Conservation (phyloP, 2,329 filamentous ascomycete species). For the Westerdykella aurantiaca region DNA sequence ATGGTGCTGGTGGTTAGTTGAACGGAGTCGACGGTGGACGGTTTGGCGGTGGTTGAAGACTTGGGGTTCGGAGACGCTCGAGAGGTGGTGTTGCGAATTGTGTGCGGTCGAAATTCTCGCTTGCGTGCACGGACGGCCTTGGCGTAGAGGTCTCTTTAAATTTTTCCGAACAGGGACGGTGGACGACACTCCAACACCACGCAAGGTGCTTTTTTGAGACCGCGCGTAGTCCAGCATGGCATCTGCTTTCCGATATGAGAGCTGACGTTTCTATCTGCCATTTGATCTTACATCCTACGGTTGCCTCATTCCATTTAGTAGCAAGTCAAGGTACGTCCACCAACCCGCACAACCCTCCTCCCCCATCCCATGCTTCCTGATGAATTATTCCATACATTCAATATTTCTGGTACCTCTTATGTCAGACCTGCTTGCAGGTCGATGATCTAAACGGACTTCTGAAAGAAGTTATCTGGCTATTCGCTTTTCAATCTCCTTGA, state of each 20-base stretch:
- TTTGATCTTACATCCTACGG: too few relatives aligned
- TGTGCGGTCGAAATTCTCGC: conserved; percentile 16
- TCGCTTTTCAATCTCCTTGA: too few relatives aligned
- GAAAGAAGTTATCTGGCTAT: conserved; percentile 9
- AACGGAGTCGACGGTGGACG: conserved; percentile 6
- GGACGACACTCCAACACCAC: background rate
- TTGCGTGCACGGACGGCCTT: conserved; percentile 13
- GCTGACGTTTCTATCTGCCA: too few relatives aligned
- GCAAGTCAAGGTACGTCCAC: conserved; percentile 31
- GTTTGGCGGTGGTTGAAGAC: conserved; percentile 17
- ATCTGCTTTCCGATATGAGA: conserved; percentile 1
- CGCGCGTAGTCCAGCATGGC: background rate
- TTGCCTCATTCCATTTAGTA: too few relatives aligned
- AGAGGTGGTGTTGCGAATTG: conserved; percentile 4
- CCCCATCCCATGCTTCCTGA: conserved; percentile 49
- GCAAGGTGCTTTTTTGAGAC: background rate
- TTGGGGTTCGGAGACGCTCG: conserved; percentile 11
- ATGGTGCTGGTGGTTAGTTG: conserved; percentile 51
- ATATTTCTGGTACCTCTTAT: conserved; percentile 98
- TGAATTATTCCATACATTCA: conserved; percentile 58
- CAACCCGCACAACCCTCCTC: conserved; percentile 6
- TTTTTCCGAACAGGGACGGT: background rate
- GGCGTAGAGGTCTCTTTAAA: conserved; percentile 9
- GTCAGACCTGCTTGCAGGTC: conserved; percentile 52
- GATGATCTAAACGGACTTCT: conserved; percentile 38